Evolutionary conservation across 768 basidiomycete genomes (phyloP).

Genomic region (Cystofilobasidium bisporidii): DNA sequence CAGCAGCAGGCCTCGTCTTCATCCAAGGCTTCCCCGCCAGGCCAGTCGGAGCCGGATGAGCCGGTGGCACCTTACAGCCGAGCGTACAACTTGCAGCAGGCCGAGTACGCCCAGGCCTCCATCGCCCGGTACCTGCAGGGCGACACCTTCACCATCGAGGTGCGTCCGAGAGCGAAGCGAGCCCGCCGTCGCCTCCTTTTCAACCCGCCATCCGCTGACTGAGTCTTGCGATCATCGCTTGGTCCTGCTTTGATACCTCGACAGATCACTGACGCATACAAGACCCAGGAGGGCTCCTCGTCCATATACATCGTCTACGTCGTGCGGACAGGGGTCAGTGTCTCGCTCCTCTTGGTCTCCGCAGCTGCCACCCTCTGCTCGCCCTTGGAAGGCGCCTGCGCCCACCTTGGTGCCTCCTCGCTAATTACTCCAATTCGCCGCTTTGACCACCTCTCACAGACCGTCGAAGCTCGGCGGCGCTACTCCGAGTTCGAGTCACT

Average conservation of each 20-base stretch:
- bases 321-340: slow-evolving; percentile 69
- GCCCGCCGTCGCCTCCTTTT: too few species aligned
- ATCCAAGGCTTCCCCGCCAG: too few species aligned
- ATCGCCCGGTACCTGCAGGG: slow-evolving; percentile 1
- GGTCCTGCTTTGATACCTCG: too few species aligned
- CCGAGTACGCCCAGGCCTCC: slow-evolving; percentile 2
- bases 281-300: slow-evolving; percentile 78
- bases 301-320: slow-evolving; percentile 92
- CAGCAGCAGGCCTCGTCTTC: not conserved
- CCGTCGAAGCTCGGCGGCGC: slow-evolving; percentile 69
- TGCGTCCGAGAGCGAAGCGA: not conserved
- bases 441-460: slow-evolving; percentile 44
- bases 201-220: too few species aligned
- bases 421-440: not conserved
- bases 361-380: slow-evolving; percentile 6
- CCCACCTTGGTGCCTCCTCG: too few species aligned
- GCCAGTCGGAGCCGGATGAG: not conserved
- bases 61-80: not conserved
- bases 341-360: not conserved
- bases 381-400: too few species aligned
- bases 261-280: slow-evolving; percentile 89
- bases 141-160: slow-evolving; percentile 7
- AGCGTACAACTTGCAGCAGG: not conserved
- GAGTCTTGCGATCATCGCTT: not conserved
- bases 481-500: slow-evolving; percentile 98